Evolutionary conservation across 306 rosid species (phyloP).

Genomic region (Quercus suber): DNA sequence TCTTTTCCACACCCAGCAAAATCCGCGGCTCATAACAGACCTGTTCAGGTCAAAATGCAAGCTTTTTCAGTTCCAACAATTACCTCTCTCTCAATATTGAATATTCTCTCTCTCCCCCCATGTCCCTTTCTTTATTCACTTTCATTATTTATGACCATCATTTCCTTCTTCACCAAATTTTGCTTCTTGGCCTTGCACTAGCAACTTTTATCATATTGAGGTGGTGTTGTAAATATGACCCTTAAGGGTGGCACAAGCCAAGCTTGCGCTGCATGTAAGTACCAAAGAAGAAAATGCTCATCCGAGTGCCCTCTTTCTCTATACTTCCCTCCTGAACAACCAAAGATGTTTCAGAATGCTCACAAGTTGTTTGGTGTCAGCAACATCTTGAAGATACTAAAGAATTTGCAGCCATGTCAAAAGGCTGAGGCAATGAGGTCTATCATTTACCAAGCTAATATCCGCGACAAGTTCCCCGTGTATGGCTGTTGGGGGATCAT

Average conservation of each 20-base stretch:
- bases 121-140: constrained; percentile 8
- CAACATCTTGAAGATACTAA: constrained; percentile 55
- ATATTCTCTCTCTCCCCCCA: background rate
- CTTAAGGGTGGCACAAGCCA: constrained; percentile 65
- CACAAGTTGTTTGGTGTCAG: constrained; percentile 74
- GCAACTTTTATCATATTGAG: background rate
- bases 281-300: constrained; percentile 65
- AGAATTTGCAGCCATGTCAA: constrained; percentile 37
- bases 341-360: constrained; percentile 53
- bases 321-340: constrained; percentile 72
- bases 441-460: constrained; percentile 55
- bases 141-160: background rate
- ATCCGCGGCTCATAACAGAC: constrained; percentile 19
- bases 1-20: constrained; percentile 30
- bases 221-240: constrained; percentile 45
- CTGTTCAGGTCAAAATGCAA: constrained; percentile 13
- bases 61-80: constrained; percentile 12
- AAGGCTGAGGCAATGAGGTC: constrained; percentile 58
- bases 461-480: constrained; percentile 55
- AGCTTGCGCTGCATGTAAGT: constrained; percentile 81
- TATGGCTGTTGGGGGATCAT: constrained; percentile 61
- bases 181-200: background rate
- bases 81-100: background rate
- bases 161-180: background rate
- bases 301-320: constrained; percentile 65